Percentiles rank a stretch among this genome's conserved stretches.
These are phyloP conservation scores for Amaranthus palmeri DNA, from an alignment of 148 eudicot genomes.

Conservation along the genomic window DNA sequence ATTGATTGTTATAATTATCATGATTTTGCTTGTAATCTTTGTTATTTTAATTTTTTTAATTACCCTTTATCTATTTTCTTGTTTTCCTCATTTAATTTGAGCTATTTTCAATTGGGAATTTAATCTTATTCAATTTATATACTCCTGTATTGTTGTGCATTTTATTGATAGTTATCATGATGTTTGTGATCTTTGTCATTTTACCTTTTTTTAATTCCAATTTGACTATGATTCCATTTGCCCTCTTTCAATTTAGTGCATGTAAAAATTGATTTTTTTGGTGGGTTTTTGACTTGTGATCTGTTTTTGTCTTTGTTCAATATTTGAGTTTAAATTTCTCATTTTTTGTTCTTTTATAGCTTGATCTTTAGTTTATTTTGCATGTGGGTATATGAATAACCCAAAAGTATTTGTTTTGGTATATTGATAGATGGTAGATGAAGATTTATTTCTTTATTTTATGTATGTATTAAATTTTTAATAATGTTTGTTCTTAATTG, in stretches of 20 bases:
- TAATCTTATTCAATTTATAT: background rate
- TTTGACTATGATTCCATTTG: background rate
- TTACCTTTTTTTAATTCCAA: background rate
- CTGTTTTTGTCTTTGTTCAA: background rate
- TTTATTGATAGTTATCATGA: background rate
- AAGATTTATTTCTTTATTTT: constrained; percentile 5
- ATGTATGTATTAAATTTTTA: background rate
- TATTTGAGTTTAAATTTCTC: background rate
- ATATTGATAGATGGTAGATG: background rate
- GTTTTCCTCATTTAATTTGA: background rate
- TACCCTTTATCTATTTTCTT: background rate
- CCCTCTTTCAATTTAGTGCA: background rate
- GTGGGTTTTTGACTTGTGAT: background rate
- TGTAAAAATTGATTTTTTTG: background rate
- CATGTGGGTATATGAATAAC: constrained; percentile 3
- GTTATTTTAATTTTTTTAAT: background rate
- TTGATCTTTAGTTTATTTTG: background rate
- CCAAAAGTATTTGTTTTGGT: background rate
- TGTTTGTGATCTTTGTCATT: background rate
- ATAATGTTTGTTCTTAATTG: background rate
- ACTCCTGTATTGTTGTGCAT: background rate
- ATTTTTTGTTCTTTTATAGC: background rate
- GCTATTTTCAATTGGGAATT: constrained; percentile 3
- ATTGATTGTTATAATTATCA: background rate
- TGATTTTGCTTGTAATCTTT: background rate